phyloP scores from a whole-genome alignment of 352 stramenopile genomes.

The Pythium pectinolyticum region DNA sequence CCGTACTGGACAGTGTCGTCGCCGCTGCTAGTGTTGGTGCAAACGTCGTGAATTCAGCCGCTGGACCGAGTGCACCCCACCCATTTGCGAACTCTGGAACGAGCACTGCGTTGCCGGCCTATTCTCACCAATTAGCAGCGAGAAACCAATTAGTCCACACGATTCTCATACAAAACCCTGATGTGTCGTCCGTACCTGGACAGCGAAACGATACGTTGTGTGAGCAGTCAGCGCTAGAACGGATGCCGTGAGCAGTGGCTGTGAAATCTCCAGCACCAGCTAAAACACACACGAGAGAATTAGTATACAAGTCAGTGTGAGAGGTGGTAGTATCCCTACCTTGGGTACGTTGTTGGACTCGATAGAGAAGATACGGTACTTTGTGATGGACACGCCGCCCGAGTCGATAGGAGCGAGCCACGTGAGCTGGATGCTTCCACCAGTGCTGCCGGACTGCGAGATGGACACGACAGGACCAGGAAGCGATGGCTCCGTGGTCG shows the following conservation, averaged over 20 bases:
- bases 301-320: not conserved
- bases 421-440: conserved; percentile 39
- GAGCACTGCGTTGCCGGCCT: conserved; percentile 49
- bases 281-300: too few species aligned
- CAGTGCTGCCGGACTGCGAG: conserved; percentile 21
- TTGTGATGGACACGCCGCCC: conserved; percentile 51
- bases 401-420: conserved; percentile 52
- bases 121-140: not conserved
- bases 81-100: conserved; percentile 35
- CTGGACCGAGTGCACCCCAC: conserved; percentile 43
- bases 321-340: conserved; percentile 6
- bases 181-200: conserved; percentile 42
- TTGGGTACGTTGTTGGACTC: conserved; percentile 7
- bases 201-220: conserved; percentile 41
- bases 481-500: conserved; percentile 39
- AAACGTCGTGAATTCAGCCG: conserved; percentile 37
- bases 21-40: conserved; percentile 37
- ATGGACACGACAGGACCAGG: conserved; percentile 32
- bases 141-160: not conserved
- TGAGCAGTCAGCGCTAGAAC: conserved; percentile 31
- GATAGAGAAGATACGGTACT: conserved; percentile 54
- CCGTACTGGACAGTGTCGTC: not conserved
- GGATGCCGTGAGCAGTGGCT: not conserved
- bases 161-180: not conserved
- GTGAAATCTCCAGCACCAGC: conserved; percentile 16